Conservation (phyloP, 1,284 basidiomycete genomes). For the Tremellales sp. region DNA sequence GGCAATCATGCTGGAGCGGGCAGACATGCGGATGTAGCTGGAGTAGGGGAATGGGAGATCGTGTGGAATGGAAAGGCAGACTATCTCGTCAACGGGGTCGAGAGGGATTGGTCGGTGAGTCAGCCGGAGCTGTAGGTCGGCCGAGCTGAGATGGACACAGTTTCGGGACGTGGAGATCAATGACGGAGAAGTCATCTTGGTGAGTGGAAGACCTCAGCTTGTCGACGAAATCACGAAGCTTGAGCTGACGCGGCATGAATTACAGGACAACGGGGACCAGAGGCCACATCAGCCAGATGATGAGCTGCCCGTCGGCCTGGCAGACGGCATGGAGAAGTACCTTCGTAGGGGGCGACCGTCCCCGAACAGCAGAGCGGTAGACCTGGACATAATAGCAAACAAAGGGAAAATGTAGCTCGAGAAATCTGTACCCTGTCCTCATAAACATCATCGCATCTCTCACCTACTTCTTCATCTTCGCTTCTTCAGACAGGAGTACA, state of each 20-base stretch:
- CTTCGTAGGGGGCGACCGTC: slow-evolving; percentile 22
- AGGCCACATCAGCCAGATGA: slow-evolving; percentile 30
- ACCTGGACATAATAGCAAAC: too few relatives aligned
- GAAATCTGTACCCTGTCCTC: too few relatives aligned
- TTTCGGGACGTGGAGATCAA: slow-evolving; percentile 34
- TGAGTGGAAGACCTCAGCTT: slow-evolving; percentile 12
- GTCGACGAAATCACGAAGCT: not conserved
- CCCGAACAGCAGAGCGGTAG: not conserved
- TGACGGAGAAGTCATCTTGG: slow-evolving; percentile 43
- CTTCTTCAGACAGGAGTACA: too few relatives aligned
- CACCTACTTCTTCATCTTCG: too few relatives aligned
- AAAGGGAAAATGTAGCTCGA: too few relatives aligned
- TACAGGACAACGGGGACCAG: slow-evolving; percentile 39
- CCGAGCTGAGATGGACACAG: slow-evolving; percentile 7
- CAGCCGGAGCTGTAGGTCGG: not conserved
- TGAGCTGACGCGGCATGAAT: not conserved
- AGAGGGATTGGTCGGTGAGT: slow-evolving; percentile 46
- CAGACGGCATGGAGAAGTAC: slow-evolving; percentile 37
- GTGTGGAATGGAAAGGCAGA: slow-evolving; percentile 42
- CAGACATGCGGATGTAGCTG: slow-evolving; percentile 5
- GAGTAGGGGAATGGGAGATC: slow-evolving; percentile 40
- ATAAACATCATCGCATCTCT: too few relatives aligned
- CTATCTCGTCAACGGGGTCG: slow-evolving; percentile 44
- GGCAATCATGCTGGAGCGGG: slow-evolving; percentile 1
- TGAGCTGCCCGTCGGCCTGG: slow-evolving; percentile 42